Evolutionary conservation across 345 rosid species (phyloP).

Genomic region (Corymbia maculata): DNA sequence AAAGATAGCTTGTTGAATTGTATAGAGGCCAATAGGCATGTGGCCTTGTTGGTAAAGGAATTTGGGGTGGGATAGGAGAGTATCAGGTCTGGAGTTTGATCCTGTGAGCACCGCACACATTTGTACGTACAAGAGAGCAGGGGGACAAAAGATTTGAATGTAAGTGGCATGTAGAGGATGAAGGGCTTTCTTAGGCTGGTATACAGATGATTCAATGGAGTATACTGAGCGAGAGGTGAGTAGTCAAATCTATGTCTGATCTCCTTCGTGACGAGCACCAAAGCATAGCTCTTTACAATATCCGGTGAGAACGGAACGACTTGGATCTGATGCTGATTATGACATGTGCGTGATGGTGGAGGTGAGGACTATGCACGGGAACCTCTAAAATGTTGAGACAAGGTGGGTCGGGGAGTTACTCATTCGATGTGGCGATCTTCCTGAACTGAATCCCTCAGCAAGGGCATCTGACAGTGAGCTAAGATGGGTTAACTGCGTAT

Average conservation of each 20-base stretch:
- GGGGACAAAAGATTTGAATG: background rate
- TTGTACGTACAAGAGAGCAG: background rate
- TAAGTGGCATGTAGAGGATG: background rate
- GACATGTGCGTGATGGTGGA: too few relatives aligned
- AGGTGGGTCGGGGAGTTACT: too few relatives aligned
- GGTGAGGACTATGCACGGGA: too few relatives aligned
- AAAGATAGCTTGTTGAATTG: background rate
- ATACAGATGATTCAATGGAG: background rate
- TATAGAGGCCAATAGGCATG: background rate
- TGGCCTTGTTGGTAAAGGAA: background rate
- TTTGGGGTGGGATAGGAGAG: background rate
- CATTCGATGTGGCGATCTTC: background rate
- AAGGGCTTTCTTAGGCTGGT: background rate
- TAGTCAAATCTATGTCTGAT: too few relatives aligned
- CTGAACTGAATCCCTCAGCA: background rate
- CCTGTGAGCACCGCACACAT: background rate
- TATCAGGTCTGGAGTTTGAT: background rate
- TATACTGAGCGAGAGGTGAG: too few relatives aligned
- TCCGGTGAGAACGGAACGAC: background rate
- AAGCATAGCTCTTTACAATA: background rate
- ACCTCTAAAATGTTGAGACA: too few relatives aligned
- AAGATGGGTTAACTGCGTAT: background rate
- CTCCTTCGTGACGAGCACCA: too few relatives aligned
- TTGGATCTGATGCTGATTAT: background rate
- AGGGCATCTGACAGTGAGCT: background rate